Base-by-base conservation (phyloP, 139 green algal genomes). In the Deuterostichococcus epilithicus region DNA sequence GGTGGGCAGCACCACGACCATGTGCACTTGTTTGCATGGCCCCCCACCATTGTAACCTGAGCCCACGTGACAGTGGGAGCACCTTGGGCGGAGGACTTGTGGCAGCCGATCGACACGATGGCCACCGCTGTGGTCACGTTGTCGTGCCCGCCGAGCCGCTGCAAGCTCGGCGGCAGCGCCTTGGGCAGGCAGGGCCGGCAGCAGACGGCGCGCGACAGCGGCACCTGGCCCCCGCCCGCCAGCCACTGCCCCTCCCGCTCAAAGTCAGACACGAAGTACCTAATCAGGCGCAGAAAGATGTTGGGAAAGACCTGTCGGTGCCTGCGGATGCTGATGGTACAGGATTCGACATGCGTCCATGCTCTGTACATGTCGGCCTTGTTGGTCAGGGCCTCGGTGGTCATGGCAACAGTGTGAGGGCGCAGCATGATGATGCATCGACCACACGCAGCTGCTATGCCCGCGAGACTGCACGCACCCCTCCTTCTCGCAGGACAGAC, bases 131-230 rank as follows among this genome's bases (percentile, higher is more conserved):
- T 42, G 59, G 44, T 73, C 3, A n/a, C 59, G 22, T 75, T 69
- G 47, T 82, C 75, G 6, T 63, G 52, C 18, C 52, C 20, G 52
- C 20, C 18, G 18, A 63, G 52, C 10, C 13, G 3, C 20, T 13
- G 18, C 52, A 63, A 5, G 18, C 28, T 13, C 18, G 81, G 36
- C 0, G 84, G 86, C 35, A 90, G 71, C 70, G 83, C 72, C 1
- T 73, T 33, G 30, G 88, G 88, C 44, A 94, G 76, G 84, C 90
- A 95, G 0, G 88, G 88, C 1, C 90, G 83, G 78, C 91, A 95
- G 81, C 91, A 95, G 34, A 92, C 77, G 25, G 91, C 91, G 13
- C 78, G 81, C 5, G 89, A 94, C 23, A 95, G 76, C 0, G 91
- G 91, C 3, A 95, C 91, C 22, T 82, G 25, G 38, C 88, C 91